phyloP scores from a whole-genome alignment of 163 green algal genomes.

The Dunaliella salina region DNA sequence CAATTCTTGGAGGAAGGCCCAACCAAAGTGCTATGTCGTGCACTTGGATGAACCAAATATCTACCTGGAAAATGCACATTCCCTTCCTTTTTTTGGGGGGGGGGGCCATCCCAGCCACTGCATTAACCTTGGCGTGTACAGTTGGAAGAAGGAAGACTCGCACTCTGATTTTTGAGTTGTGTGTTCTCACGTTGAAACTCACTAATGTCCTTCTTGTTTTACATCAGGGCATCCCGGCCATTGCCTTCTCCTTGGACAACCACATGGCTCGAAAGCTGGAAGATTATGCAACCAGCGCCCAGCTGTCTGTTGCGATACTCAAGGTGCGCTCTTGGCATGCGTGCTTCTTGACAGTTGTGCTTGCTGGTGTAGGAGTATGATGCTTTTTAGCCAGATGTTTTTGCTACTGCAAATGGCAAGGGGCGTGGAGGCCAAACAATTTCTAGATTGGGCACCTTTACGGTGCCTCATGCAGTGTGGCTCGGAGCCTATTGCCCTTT shows the following conservation, averaged over 20 bases:
- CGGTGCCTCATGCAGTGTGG: neutral
- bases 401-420: neutral
- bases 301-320: slow-evolving; percentile 28
- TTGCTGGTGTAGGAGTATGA: neutral
- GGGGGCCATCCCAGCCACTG: too few relatives aligned
- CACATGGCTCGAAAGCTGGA: slow-evolving; percentile 32
- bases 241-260: slow-evolving; percentile 50
- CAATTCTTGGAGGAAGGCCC: too few relatives aligned
- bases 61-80: too few relatives aligned
- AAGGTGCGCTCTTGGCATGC: slow-evolving; percentile 5
- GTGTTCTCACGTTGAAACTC: too few relatives aligned
- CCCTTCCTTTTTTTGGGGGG: too few relatives aligned
- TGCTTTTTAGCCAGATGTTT: neutral
- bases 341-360: neutral
- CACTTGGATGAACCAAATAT: too few relatives aligned
- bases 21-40: too few relatives aligned
- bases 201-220: neutral
- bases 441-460: neutral
- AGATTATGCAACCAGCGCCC: slow-evolving; percentile 34
- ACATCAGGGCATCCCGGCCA: slow-evolving; percentile 37
- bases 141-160: too few relatives aligned
- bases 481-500: neutral
- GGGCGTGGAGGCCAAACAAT: neutral
- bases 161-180: too few relatives aligned
- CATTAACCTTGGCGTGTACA: too few relatives aligned